A percentile compares a stretch with the other conserved stretches of the same genome.
These are phyloP conservation scores for Ceratocystiopsis minuta DNA, from an alignment of 2,329 filamentous ascomycete species.

Conservation along the genomic window DNA sequence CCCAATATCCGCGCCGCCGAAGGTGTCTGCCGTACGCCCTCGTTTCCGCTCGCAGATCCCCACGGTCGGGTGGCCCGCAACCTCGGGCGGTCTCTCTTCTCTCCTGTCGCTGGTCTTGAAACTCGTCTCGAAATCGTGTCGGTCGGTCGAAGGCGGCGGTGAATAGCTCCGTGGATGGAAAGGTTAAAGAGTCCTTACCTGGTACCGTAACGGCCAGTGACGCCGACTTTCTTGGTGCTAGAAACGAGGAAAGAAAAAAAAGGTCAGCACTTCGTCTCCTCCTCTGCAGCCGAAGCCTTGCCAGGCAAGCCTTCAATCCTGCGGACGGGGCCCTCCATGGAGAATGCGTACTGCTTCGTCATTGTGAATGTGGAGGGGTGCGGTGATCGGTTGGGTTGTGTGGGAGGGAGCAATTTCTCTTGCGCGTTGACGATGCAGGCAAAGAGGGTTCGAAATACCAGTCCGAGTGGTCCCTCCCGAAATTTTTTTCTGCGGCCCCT, in stretches of 20 bases:
- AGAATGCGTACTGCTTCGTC: conserved; percentile 45
- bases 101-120: background rate
- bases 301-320: background rate
- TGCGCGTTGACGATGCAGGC: conserved; percentile 2
- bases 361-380: conserved; percentile 36
- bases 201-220: conserved; percentile 53
- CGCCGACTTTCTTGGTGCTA: conserved; percentile 91
- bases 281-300: background rate
- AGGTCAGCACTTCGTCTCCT: conserved; percentile 6
- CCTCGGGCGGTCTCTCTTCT: background rate
- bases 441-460: no score
- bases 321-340: no score
- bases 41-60: no score
- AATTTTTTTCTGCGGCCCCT: background rate
- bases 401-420: conserved; percentile 1
- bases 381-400: conserved; percentile 1
- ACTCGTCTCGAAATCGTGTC: no score
- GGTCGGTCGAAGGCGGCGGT: no score
- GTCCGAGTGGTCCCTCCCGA: no score
- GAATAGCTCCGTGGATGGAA: no score
- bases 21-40: no score
- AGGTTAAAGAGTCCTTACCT: conserved; percentile 6
- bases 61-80: no score
- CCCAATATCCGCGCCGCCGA: no score
- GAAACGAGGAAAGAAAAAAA: conserved; percentile 1